Percentiles rank a stretch among this genome's conserved stretches.
These are phyloP conservation scores for Fragosphaeria purpurea DNA, from an alignment of 2,329 filamentous ascomycete species.

Conservation along the genomic window DNA sequence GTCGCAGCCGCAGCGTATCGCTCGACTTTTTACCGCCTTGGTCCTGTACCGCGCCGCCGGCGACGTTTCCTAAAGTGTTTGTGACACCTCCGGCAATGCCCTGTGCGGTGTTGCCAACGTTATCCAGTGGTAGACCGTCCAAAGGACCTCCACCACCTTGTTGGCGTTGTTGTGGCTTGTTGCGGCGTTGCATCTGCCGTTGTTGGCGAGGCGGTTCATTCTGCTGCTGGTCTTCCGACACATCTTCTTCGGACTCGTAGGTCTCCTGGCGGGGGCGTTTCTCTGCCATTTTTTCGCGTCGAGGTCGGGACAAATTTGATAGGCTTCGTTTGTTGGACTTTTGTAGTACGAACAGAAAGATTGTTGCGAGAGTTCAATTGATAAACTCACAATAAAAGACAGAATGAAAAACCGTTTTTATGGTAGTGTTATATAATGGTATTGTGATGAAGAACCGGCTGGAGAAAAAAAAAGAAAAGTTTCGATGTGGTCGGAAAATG, in stretches of 20 bases:
- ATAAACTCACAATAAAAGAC: too few species aligned
- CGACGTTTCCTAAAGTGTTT: constrained; percentile 30
- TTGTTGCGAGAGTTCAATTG: too few species aligned
- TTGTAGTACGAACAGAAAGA: too few species aligned
- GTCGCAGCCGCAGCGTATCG: constrained; percentile 60
- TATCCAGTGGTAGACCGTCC: constrained; percentile 27
- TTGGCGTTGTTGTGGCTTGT: constrained; percentile 20
- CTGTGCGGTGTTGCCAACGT: constrained; percentile 25
- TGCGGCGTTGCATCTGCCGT: constrained; percentile 17
- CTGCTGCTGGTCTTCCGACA: constrained; percentile 21
- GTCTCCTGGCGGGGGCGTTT: constrained; percentile 22
- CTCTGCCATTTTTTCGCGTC: constrained; percentile 12
- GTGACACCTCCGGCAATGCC: constrained; percentile 29
- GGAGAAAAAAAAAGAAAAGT: too few species aligned
- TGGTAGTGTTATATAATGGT: neutral
- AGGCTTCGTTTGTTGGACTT: too few species aligned
- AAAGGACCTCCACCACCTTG: constrained; percentile 17
- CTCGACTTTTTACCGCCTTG: constrained; percentile 33
- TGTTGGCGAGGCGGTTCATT: constrained; percentile 18
- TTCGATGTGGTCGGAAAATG: too few species aligned
- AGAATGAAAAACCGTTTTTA: neutral
- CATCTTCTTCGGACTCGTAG: constrained; percentile 27
- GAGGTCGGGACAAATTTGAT: too few species aligned
- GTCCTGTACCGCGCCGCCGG: constrained; percentile 25
- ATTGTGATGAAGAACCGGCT: too few species aligned